These are phyloP conservation scores for Trametes coccinea DNA, from an alignment of 768 basidiomycete genomes.

Conservation along the genomic window DNA sequence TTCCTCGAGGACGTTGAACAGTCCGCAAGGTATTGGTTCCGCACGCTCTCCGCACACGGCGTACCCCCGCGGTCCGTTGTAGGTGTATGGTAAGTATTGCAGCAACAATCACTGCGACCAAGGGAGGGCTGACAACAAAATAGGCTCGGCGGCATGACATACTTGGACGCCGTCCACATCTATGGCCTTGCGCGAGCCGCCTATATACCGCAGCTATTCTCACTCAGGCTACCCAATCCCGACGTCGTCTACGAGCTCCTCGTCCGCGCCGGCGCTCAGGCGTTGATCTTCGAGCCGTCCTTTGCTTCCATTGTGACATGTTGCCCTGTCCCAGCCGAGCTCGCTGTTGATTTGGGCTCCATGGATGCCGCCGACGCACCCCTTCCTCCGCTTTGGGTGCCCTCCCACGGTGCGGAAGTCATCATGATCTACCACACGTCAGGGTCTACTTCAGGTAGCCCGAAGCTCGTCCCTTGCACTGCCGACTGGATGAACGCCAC, in stretches of 20 bases:
- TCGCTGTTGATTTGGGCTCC: slow-evolving; percentile 42
- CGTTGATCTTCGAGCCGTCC: slow-evolving; percentile 63
- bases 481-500: slow-evolving; percentile 66
- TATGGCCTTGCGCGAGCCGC: slow-evolving; percentile 74
- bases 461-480: slow-evolving; percentile 74
- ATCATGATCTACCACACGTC: slow-evolving; percentile 79
- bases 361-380: slow-evolving; percentile 39
- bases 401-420: slow-evolving; percentile 40
- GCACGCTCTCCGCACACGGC: slow-evolving; percentile 41
- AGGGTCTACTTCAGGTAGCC: slow-evolving; percentile 82
- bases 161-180: slow-evolving; percentile 67
- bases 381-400: slow-evolving; percentile 45
- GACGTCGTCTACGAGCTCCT: slow-evolving; percentile 67
- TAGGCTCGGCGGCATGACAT: slow-evolving; percentile 72
- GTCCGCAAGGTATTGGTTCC: slow-evolving; percentile 63
- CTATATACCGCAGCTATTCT: slow-evolving; percentile 73
- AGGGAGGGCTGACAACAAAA: slow-evolving; percentile 5
- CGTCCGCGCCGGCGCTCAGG: slow-evolving; percentile 53
- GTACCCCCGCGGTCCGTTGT: slow-evolving; percentile 56
- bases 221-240: slow-evolving; percentile 69
- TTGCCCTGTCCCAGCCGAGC: slow-evolving; percentile 52
- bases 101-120: neutral
- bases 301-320: slow-evolving; percentile 45
- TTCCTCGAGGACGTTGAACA: slow-evolving; percentile 63
- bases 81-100: slow-evolving; percentile 60